Percentiles rank a stretch among this genome's conserved stretches.
phyloP scores from a whole-genome alignment of 2,329 filamentous ascomycete species.

The Colletotrichum lini region DNA sequence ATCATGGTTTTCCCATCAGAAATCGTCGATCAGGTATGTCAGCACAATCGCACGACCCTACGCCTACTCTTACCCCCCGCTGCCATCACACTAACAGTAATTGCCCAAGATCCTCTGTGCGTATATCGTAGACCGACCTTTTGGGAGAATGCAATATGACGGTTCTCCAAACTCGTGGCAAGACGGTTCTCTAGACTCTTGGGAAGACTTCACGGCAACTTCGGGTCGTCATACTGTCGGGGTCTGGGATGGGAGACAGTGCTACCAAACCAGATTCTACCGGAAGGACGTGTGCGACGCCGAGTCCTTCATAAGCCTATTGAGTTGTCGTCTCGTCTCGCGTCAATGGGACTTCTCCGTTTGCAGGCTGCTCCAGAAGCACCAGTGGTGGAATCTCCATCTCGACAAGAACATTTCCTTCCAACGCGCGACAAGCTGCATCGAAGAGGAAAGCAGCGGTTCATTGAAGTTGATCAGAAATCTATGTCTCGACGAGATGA shows the following conservation, averaged over 20 bases:
- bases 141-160: not conserved
- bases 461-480: not conserved
- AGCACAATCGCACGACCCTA: not conserved
- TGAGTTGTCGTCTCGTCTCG: constrained; percentile 1
- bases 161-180: not conserved
- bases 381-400: constrained; percentile 13
- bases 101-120: not conserved
- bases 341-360: constrained; percentile 18
- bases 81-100: not conserved
- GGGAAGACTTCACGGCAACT: not conserved
- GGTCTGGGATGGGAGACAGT: not conserved
- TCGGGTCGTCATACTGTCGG: not conserved
- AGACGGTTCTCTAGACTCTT: not conserved
- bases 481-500: not conserved
- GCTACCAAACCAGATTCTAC: constrained; percentile 1
- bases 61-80: not conserved
- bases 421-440: not conserved
- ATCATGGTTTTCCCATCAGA: constrained; percentile 6
- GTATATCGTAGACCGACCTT: not conserved
- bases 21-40: constrained; percentile 13
- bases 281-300: not conserved
- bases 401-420: constrained; percentile 2
- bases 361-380: constrained; percentile 4
- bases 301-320: not conserved
- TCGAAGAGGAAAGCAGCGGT: not conserved